Percentiles rank a stretch among this genome's conserved stretches.
Conservation (phyloP, 345 rosid species). For the Moricandia moricandioides region DNA sequence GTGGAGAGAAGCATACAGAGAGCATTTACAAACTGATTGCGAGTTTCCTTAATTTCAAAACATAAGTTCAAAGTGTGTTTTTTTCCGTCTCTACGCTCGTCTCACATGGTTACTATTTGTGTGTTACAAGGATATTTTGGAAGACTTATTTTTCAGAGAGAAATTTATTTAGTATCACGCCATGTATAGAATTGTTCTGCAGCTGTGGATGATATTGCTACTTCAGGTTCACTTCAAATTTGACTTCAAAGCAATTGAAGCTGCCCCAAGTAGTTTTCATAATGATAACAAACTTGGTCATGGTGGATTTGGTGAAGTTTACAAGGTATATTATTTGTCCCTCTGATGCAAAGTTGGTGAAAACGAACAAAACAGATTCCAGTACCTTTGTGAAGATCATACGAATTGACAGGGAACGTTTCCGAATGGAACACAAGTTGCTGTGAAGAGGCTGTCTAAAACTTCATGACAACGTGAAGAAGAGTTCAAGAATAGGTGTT, state of each 20-base stretch:
- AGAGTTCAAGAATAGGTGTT: conserved; percentile 18
- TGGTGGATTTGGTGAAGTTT: conserved; percentile 50
- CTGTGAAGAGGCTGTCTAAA: conserved; percentile 35
- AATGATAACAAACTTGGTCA: conserved; percentile 49
- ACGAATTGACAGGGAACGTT: conserved; percentile 14
- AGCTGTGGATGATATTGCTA: conserved; percentile 38
- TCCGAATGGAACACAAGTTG: conserved; percentile 31
- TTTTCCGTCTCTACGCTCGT: too few species aligned
- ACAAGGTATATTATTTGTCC: conserved; percentile 24
- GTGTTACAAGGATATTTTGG: conserved; percentile 29
- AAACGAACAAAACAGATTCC: neutral
- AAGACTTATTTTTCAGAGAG: neutral
- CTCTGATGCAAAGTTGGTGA: neutral
- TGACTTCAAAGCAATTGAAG: conserved; percentile 39
- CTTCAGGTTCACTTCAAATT: conserved; percentile 44
- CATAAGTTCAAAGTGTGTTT: conserved; percentile 24
- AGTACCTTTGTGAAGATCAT: neutral
- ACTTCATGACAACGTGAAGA: conserved; percentile 46
- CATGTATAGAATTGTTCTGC: neutral
- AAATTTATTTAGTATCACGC: neutral
- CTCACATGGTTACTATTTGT: too few species aligned
- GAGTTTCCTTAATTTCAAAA: neutral
- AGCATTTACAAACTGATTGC: neutral
- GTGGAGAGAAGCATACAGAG: neutral
- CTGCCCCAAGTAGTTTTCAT: conserved; percentile 48